Percentiles rank a stretch among this genome's conserved stretches.
These are phyloP conservation scores for Lichtheimia ornata DNA, from an alignment of 371 early-diverging fungal genomes.

Conservation along the genomic window DNA sequence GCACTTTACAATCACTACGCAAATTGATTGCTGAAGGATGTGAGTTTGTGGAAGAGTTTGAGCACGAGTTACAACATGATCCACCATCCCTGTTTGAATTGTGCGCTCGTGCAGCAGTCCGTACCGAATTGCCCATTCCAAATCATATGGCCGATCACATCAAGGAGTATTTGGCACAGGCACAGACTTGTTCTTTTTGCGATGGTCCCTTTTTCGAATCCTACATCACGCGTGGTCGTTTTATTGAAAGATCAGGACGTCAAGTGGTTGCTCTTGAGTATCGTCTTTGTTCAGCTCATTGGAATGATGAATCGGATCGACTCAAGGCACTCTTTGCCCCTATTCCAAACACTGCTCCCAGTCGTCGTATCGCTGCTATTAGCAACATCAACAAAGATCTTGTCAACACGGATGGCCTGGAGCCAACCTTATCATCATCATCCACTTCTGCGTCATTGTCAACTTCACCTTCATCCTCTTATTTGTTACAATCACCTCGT, in stretches of 20 bases:
- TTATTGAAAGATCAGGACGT: constrained; percentile 63
- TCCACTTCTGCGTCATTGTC: no score
- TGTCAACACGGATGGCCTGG: constrained; percentile 18
- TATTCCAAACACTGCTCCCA: constrained; percentile 7
- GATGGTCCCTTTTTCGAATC: constrained; percentile 85
- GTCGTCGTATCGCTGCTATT: background rate
- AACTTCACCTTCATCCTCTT: background rate
- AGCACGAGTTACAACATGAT: constrained; percentile 27
- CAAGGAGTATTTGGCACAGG: constrained; percentile 67
- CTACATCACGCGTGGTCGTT: constrained; percentile 58
- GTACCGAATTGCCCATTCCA: constrained; percentile 62
- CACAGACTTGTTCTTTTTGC: constrained; percentile 81
- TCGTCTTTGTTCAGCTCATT: constrained; percentile 43
- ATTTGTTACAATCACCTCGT: constrained; percentile 1
- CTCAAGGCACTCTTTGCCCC: constrained; percentile 33
- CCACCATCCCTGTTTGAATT: constrained; percentile 73
- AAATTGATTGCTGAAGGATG: constrained; percentile 58
- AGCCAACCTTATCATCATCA: background rate
- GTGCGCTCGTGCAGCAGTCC: constrained; percentile 74
- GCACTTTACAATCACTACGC: constrained; percentile 58
- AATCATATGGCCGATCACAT: constrained; percentile 52
- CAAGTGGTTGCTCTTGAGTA: constrained; percentile 41
- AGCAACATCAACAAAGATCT: background rate
- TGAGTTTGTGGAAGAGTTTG: constrained; percentile 38
- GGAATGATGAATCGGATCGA: constrained; percentile 43